Base-by-base conservation (phyloP, 2,329 filamentous ascomycete species). In the Fusarium ramigenum region DNA sequence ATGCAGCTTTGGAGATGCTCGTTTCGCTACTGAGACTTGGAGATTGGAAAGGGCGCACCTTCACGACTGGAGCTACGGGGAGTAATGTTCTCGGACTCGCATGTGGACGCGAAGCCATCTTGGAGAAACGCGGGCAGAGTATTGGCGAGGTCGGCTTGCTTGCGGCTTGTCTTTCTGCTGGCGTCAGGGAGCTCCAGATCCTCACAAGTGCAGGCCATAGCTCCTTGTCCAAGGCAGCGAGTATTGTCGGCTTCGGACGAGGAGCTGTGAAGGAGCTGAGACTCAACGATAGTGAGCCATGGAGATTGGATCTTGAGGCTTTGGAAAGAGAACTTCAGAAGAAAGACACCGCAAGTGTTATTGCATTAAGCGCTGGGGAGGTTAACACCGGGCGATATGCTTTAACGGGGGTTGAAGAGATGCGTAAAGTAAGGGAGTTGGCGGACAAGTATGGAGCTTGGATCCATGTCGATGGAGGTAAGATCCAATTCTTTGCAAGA, bases 351-450 rank as follows among this genome's bases (percentile, higher is more conserved):
- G 93, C 88, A n/a, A 93, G 88, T 56, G 93, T 98, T 69, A 89
- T 98, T 42, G 90, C 88, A 9, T 83, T 97, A n/a, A 95, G 94
- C 46, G 93, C 92, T 10, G 93, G 93, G 3, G 96, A 98, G 82
- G 94, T 98, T 34, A 98, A 98, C 76, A 97, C 95, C 1, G 95
- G 95, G 1, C 86, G 91, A 9, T 98, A 95, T 80, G 92, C 93
- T 8, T 74, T 83, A 25, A 34, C 93, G 87, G 37, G 88, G 84
- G 2, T 73, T 81, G 84, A 86, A 8, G 90, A 95, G 69, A 91
- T 91, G 85, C 80, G 82, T 61, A 84, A 85, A 62, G 82, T 98
- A 42, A 88, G 95, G 66, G 82, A 84, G 9, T 79, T 97, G 43
- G 94, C 93, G 47, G 91, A 96, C 75, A 84, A 86, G 72, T 90